Base-by-base conservation (phyloP, 2,329 filamentous ascomycete genomes). In the Arthrobotrys sphaeroides region DNA sequence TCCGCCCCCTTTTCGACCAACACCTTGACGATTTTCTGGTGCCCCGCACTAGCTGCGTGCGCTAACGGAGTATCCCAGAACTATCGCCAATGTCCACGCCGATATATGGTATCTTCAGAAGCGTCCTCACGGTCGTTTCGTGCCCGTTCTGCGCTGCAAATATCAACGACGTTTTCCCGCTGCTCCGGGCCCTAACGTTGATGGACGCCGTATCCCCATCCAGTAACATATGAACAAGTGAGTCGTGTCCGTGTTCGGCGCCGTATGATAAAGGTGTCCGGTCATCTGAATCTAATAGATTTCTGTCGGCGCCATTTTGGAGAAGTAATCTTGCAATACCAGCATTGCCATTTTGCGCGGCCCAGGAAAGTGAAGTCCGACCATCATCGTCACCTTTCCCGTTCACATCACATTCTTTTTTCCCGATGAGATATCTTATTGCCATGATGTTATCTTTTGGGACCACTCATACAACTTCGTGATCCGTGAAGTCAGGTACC, bases 141-240 rank as follows among this genome's bases (percentile, higher is more conserved):
- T 69, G n/a, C 6, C 42, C 42, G 5, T 31, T 42, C 20, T 49
- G 1, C 2, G 53, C 42, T 3, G 65, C 65, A n/a, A 49, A 69
- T 42, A 69, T 69, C 4, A 69, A 20, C 13, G 65, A 26, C 4
- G 53, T 61, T 42, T 38, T 69, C 42, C 31, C 28, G 10, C 28
- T 33, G 10, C 28, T 5, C 28, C 28, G 28, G n/a, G n/a, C n/a
- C n/a, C n/a, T n/a, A n/a, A 33, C 10, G 6, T 43, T 20, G 1
- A 66, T 10, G 18, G 53, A 45, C 1, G 12, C 18, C 31, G 47
- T 42, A 6, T 33, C 26, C 1, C 12, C 18, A 6, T 3, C 13
- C 22, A 45, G 22, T 12, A 67, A 24, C 1, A 16, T 20, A n/a
- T 47, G 24, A 10, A 57, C 20, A 24, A 45, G n/a, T n/a, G 26